Evolutionary conservation across 768 basidiomycete species (phyloP), one percentile per base, ranked within the genome.

Genomic region (Pleurotus tuber-regium): DNA sequence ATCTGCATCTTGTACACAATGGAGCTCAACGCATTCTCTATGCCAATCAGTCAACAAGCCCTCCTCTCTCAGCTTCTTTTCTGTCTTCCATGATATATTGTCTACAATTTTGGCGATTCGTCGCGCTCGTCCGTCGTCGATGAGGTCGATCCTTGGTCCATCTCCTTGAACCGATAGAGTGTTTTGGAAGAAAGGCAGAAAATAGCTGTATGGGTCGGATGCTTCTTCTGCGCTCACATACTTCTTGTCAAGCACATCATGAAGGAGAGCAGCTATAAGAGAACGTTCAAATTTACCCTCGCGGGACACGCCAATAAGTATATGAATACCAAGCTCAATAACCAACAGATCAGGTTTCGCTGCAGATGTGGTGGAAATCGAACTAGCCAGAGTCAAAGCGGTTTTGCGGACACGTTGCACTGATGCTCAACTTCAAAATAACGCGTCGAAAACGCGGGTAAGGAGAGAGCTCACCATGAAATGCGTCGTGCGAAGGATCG

Each of bases 221-320:
- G 80, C 78, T 58, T 79, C 66, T 50, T 72, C 74, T 10, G 74
- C 65, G 1, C 83, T 70, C 14, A 85, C 83, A 61, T 92, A 91
- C 72, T 92, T 92, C 70, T 87, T 89, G 77, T 92, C 89, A 28
- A 90, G 71, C 35, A 93, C 77, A 66, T 96, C 92, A 61, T 95
- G 93, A 39, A 95, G 79, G 31, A 96, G 78, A n/a, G 93, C 87
- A 25, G 88, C 86, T 80, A 54, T n/a, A n/a, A n/a, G n/a, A n/a
- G n/a, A 29, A n/a, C 16, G 5, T 29, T 12, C 29, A 33, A 19
- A 2, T 7, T 12, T 42, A 19, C 11, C 11, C 11, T 31, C 30
- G 30, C n/a, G n/a, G n/a, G n/a, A n/a, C 30, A 31, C 14, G 18
- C 8, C 11, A 12, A 10, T 29, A 33, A 33, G 36, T 49, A 48